Base-by-base conservation (phyloP, 306 rosid genomes). In the Lablab purpureus region DNA sequence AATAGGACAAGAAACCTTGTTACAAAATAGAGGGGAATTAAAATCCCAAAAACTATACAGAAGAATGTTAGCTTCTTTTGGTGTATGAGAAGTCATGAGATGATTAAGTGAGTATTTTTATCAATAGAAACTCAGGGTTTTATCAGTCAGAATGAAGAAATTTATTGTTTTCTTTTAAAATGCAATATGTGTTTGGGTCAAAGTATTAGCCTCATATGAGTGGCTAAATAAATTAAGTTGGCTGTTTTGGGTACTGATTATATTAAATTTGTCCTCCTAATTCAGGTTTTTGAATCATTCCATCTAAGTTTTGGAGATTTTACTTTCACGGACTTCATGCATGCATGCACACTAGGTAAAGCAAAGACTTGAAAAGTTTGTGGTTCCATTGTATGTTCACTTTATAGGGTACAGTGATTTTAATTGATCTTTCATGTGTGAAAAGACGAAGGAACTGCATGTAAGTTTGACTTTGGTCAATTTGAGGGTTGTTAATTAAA, bases 311-410 rank as follows among this genome's bases (percentile, higher is more conserved):
- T 70, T 66, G 88, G 85, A 68, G 86, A 82, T 55, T 76, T 86
- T 78, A 84, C 85, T 13, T 82, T 7, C 36, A 41, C 81, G 77
- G 91, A 90, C 84, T 91, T 91, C 76, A 84, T 88, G 90, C 89
- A 85, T 71, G 90, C 90, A 58, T 88, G 92, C 81, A 80, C 97
- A 71, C 74, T 85, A 67, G 95, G 97, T 91, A 87, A 77, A 82
- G 56, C 71, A 64, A 80, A 37, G 64, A 49, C 32, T 80, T 76
- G 65, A 41, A 68, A 54, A 11, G 4, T 22, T 40, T 34, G 34
- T 54, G 37, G 71, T 52, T 67, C 77, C 19, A 41, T 2, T 60
- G 17, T 43, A 25, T 79, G 70, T 50, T 73, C 21, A 51, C 34
- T 76, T 63, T 23, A 67, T 58, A 5, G 15, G 46, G 28, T 73